Percentiles rank a stretch among this genome's conserved stretches.
Conservation (phyloP, 352 stramenopile species). For the Phytophthora capsici region DNA sequence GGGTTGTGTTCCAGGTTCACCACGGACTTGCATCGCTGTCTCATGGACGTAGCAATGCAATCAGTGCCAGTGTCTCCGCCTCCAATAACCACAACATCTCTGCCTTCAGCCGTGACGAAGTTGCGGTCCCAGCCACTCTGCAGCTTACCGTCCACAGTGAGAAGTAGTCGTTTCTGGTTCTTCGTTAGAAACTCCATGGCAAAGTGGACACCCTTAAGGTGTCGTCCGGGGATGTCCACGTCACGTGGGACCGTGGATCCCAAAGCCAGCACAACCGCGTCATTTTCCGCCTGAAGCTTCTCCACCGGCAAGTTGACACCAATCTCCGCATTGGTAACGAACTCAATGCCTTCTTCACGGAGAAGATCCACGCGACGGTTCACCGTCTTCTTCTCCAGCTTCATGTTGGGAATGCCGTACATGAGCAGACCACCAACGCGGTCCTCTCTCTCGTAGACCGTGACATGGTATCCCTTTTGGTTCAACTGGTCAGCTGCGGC, state of each 20-base stretch:
- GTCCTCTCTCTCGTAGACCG: slow-evolving; percentile 97
- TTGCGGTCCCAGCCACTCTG: slow-evolving; percentile 95
- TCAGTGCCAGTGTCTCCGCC: slow-evolving; percentile 97
- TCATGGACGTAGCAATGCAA: slow-evolving; percentile 98
- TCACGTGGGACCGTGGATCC: slow-evolving; percentile 96
- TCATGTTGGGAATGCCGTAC: slow-evolving; percentile 99
- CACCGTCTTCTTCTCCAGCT: slow-evolving; percentile 98
- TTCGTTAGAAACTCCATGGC: slow-evolving; percentile 98
- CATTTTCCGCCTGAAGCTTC: slow-evolving; percentile 74
- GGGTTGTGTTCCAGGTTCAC: slow-evolving; percentile 98
- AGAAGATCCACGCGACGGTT: slow-evolving; percentile 95
- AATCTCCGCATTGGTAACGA: slow-evolving; percentile 96
- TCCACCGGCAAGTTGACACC: slow-evolving; percentile 87
- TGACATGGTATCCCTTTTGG: slow-evolving; percentile 97
- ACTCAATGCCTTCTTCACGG: slow-evolving; percentile 96
- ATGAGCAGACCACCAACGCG: slow-evolving; percentile 96
- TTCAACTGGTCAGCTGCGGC: slow-evolving; percentile 97
- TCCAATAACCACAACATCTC: slow-evolving; percentile 98
- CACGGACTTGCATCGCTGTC: slow-evolving; percentile 95
- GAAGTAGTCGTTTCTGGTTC: slow-evolving; percentile 97
- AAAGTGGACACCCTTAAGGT: slow-evolving; percentile 97
- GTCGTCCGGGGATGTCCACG: slow-evolving; percentile 84
- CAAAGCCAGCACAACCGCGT: slow-evolving; percentile 95
- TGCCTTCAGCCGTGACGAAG: slow-evolving; percentile 97
- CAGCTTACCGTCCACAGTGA: slow-evolving; percentile 95